Percentiles rank a stretch among this genome's conserved stretches.
Evolutionary conservation across 257 asterid species (phyloP).

Genomic region (Mitragyna speciosa): DNA sequence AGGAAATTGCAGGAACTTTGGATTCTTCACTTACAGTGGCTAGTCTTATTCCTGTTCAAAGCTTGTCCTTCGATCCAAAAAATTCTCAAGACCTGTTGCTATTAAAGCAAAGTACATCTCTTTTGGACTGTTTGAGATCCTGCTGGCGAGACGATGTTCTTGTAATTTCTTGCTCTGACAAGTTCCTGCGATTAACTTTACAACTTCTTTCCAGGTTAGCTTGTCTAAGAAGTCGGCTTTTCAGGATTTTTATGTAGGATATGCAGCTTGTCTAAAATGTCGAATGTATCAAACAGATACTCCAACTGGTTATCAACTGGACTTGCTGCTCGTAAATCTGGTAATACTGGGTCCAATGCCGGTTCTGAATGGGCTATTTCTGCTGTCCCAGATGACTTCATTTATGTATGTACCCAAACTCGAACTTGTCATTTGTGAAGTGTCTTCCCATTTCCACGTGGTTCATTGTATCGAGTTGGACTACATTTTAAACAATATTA

Average conservation of each 20-base stretch:
- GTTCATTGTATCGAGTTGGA: too few species aligned
- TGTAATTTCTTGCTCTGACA: conserved; percentile 86
- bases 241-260: background rate
- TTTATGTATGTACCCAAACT: conserved; percentile 53
- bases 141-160: conserved; percentile 95
- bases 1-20: conserved; percentile 95
- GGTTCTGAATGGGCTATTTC: conserved; percentile 89
- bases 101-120: conserved; percentile 75
- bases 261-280: background rate
- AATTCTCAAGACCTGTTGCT: conserved; percentile 44
- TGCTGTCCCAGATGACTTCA: conserved; percentile 79
- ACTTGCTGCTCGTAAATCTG: conserved; percentile 70
- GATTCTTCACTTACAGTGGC: conserved; percentile 77
- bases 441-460: too few species aligned
- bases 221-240: conserved; percentile 14
- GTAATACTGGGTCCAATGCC: conserved; percentile 46
- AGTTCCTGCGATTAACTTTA: conserved; percentile 86
- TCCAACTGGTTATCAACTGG: conserved; percentile 86
- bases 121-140: conserved; percentile 81
- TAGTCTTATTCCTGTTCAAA: conserved; percentile 52
- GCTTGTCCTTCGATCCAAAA: conserved; percentile 38
- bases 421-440: too few species aligned
- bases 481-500: too few species aligned
- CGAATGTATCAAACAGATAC: conserved; percentile 45
- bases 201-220: conserved; percentile 90